Evolutionary conservation across 2,329 filamentous ascomycete genomes (phyloP).

Genomic region (Hymenoscyphus infarciens): DNA sequence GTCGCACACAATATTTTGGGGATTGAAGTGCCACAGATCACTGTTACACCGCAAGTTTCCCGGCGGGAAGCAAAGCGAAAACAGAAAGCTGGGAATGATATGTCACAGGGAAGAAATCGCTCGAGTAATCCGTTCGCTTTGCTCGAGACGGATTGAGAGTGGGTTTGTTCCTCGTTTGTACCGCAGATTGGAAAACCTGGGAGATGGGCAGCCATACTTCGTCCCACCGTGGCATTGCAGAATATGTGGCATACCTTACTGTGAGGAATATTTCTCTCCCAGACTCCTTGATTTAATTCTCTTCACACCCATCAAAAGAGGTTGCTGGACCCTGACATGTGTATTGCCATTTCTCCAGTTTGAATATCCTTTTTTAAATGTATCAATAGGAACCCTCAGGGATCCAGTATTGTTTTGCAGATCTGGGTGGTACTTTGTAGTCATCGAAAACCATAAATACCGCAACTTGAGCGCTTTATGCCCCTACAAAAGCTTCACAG

Average conservation of each 20-base stretch:
- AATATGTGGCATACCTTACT: background rate
- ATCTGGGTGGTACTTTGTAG: constrained; percentile 2
- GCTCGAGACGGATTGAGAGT: constrained; percentile 16
- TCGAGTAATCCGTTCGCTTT: constrained; percentile 28
- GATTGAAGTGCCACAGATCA: constrained; percentile 8
- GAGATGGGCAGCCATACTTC: background rate
- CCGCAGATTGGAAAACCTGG: background rate
- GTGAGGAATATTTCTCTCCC: background rate
- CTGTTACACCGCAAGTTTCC: background rate
- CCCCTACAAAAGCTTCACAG: background rate
- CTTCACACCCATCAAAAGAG: background rate
- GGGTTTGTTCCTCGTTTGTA: background rate
- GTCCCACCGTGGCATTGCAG: background rate
- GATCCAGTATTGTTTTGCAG: background rate
- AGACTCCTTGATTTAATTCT: background rate
- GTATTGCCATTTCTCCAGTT: background rate
- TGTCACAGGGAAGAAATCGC: constrained; percentile 4
- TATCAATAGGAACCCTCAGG: background rate
- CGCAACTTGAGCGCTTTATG: constrained; percentile 3
- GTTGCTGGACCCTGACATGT: too few relatives aligned
- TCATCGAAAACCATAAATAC: background rate
- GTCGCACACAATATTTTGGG: constrained; percentile 15
- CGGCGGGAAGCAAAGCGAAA: constrained; percentile 22
- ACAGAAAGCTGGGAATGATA: constrained; percentile 20
- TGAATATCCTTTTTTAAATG: constrained; percentile 1